Evolutionary conservation across 1,139 yeast genomes (phyloP).

Genomic region (Candida buenavistaensis): DNA sequence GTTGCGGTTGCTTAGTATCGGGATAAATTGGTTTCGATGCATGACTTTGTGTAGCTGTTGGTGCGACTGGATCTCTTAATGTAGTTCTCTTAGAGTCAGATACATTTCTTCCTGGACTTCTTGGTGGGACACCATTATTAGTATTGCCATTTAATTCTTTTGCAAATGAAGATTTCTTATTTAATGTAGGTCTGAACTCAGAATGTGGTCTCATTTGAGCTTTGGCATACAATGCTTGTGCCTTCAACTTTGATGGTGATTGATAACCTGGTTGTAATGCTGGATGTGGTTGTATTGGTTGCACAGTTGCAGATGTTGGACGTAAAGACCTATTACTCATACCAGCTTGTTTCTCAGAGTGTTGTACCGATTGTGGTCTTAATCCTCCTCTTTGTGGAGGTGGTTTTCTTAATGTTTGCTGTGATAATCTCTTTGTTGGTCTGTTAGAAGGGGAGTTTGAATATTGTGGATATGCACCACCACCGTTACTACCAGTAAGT

Average conservation of each 20-base stretch:
- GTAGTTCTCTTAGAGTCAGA: constrained; percentile 9
- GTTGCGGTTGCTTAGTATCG: not conserved
- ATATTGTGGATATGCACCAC: constrained; percentile 15
- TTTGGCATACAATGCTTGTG: constrained; percentile 51
- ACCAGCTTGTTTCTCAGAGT: constrained; percentile 14
- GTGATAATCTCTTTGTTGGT: constrained; percentile 29
- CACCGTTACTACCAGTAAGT: constrained; percentile 7
- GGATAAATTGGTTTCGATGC: constrained; percentile 7
- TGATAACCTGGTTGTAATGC: constrained; percentile 39
- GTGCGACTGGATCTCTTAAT: constrained; percentile 11
- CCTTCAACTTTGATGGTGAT: constrained; percentile 45
- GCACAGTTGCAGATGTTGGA: constrained; percentile 36
- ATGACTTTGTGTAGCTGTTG: constrained; percentile 8
- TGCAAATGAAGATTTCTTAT: constrained; percentile 55
- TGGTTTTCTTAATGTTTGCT: constrained; percentile 31
- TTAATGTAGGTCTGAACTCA: constrained; percentile 35
- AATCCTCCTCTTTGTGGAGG: constrained; percentile 17
- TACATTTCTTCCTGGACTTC: constrained; percentile 9
- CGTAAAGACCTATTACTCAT: constrained; percentile 37
- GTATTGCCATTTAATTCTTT: constrained; percentile 44
- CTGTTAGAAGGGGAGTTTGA: constrained; percentile 6
- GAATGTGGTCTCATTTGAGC: constrained; percentile 47
- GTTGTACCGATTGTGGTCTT: constrained; percentile 34
- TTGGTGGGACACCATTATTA: constrained; percentile 33
- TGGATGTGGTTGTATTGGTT: constrained; percentile 47